phyloP scores from a whole-genome alignment of 345 rosid genomes.

The Salix caprea region DNA sequence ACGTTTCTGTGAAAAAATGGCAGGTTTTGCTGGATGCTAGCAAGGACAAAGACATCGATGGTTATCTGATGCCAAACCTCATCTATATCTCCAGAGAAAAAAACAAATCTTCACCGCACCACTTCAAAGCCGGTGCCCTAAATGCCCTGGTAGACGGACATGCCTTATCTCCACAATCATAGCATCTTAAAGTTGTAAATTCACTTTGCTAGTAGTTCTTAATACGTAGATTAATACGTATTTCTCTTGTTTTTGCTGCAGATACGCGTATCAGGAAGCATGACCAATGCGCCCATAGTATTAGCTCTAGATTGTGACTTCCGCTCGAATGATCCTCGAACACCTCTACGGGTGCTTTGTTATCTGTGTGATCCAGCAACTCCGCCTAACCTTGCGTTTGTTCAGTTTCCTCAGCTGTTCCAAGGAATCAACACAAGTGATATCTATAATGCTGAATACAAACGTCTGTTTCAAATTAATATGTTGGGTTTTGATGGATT shows the following conservation, averaged over 20 bases:
- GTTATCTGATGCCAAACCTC: constrained; percentile 47
- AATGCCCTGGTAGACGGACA: constrained; percentile 42
- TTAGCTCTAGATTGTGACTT: constrained; percentile 79
- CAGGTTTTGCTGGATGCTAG: constrained; percentile 48
- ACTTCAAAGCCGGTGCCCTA: constrained; percentile 85
- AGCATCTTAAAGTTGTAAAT: no score
- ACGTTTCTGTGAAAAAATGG: not conserved
- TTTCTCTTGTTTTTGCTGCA: constrained; percentile 9
- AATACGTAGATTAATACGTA: no score
- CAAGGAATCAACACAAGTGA: constrained; percentile 50
- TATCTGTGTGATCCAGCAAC: constrained; percentile 43
- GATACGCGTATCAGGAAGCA: constrained; percentile 65
- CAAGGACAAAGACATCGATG: constrained; percentile 37
- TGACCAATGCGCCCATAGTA: constrained; percentile 66
- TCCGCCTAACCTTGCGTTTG: constrained; percentile 25
- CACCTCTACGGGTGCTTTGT: constrained; percentile 49
- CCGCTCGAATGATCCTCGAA: constrained; percentile 63
- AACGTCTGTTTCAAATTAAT: constrained; percentile 37
- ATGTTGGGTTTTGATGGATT: constrained; percentile 51
- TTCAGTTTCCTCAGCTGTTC: constrained; percentile 74
- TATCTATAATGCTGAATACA: constrained; percentile 43
- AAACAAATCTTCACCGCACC: constrained; percentile 42
- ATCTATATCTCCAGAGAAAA: constrained; percentile 66
- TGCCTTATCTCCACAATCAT: not conserved
- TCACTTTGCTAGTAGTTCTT: no score